A percentile compares a stretch with the other conserved stretches of the same genome.
Evolutionary conservation across 192 early-diverging fungal species (phyloP).

Genomic region (Funneliformis mosseae): DNA sequence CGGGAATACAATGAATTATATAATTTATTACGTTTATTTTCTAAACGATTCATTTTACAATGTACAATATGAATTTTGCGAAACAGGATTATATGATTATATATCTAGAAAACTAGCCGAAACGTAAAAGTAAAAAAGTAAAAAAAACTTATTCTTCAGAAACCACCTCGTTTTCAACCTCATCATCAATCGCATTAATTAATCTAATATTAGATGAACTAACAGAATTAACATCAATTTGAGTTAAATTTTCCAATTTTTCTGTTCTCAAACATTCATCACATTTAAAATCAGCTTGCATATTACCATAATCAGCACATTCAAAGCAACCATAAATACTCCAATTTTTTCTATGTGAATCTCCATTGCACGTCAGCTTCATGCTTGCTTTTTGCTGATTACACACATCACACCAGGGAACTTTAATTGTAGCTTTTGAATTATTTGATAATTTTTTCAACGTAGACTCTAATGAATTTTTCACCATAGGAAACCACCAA

Average conservation of each 20-base stretch:
- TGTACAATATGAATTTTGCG: too few relatives aligned
- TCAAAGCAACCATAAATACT: conserved; percentile 14
- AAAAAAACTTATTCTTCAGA: not conserved
- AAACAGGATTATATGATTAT: too few relatives aligned
- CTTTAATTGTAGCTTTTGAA: not conserved
- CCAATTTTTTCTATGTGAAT: not conserved
- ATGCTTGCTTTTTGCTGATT: not conserved
- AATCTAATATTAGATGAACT: not conserved
- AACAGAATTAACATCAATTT: not conserved
- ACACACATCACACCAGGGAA: conserved; percentile 18
- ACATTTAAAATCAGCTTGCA: conserved; percentile 1
- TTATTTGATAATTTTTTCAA: conserved; percentile 6
- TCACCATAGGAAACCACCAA: not conserved
- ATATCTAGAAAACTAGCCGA: too few relatives aligned
- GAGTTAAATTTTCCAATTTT: not conserved
- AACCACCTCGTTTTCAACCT: not conserved
- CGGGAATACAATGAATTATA: too few relatives aligned
- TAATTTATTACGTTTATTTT: too few relatives aligned
- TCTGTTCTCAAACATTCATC: not conserved
- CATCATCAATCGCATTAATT: not conserved
- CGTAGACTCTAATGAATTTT: not conserved
- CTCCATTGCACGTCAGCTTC: not conserved
- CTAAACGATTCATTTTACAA: too few relatives aligned
- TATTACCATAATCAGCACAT: conserved; percentile 2
- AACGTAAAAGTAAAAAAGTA: too few relatives aligned